phyloP scores from a whole-genome alignment of 2,329 filamentous ascomycete genomes.

The Curvularia sp. region DNA sequence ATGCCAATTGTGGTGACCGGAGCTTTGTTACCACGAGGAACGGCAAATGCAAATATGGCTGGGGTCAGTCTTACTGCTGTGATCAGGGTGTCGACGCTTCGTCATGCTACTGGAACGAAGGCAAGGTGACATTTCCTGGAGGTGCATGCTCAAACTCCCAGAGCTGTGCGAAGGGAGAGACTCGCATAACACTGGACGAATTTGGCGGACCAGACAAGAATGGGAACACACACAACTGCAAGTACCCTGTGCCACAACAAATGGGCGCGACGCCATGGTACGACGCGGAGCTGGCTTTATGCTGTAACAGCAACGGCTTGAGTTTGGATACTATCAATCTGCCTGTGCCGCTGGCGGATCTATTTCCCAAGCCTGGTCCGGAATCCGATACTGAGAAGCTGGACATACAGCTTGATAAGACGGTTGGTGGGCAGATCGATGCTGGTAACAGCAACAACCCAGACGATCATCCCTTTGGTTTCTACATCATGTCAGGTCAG shows the following conservation, averaged over 20 bases:
- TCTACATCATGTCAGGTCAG: not conserved
- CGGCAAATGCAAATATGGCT: not conserved
- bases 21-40: no score
- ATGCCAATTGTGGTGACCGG: no score
- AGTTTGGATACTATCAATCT: not conserved
- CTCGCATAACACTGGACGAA: not conserved
- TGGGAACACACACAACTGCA: not conserved
- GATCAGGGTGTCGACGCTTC: not conserved
- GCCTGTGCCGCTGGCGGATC: not conserved
- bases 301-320: not conserved
- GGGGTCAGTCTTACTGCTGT: not conserved
- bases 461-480: slow-evolving; percentile 24
- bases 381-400: not conserved
- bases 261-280: no score
- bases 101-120: not conserved
- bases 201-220: not conserved
- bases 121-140: not conserved
- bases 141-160: no score
- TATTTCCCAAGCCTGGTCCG: slow-evolving; percentile 9
- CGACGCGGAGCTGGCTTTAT: not conserved
- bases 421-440: not conserved
- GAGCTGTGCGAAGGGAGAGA: not conserved
- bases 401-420: not conserved
- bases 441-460: not conserved
- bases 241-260: not conserved